These are phyloP conservation scores for Vigna mungo DNA, from an alignment of 306 rosid species.

Conservation along the genomic window DNA sequence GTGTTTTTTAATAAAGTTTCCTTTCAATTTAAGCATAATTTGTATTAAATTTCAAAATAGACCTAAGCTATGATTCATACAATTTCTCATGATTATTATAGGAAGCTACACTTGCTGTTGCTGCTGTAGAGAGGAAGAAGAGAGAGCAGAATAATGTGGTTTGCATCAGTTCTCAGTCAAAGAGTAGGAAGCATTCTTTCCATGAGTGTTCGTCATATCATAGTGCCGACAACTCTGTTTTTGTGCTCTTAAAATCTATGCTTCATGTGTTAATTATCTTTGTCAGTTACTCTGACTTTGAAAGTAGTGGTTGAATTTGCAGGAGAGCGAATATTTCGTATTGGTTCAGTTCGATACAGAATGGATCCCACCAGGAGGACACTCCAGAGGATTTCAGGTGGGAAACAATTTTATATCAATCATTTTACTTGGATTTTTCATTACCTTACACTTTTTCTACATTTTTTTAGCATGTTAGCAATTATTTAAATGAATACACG, in stretches of 20 bases:
- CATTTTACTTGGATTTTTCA: slow-evolving; percentile 18
- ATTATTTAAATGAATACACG: slow-evolving; percentile 9
- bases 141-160: slow-evolving; percentile 72
- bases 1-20: slow-evolving; percentile 16
- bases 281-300: slow-evolving; percentile 46
- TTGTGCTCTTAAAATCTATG: slow-evolving; percentile 12
- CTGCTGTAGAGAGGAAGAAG: slow-evolving; percentile 88
- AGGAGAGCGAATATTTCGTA: slow-evolving; percentile 83
- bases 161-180: slow-evolving; percentile 55
- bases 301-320: slow-evolving; percentile 51
- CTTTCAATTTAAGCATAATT: slow-evolving; percentile 27
- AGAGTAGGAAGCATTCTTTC: slow-evolving; percentile 66
- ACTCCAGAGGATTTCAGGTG: slow-evolving; percentile 88
- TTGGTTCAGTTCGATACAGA: slow-evolving; percentile 74
- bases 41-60: slow-evolving; percentile 32
- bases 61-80: slow-evolving; percentile 1
- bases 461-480: slow-evolving; percentile 31
- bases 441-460: slow-evolving; percentile 27
- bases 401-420: slow-evolving; percentile 21
- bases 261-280: slow-evolving; percentile 30
- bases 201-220: slow-evolving; percentile 55
- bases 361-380: slow-evolving; percentile 91
- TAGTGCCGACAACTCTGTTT: slow-evolving; percentile 30
- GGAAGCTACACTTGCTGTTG: slow-evolving; percentile 98
- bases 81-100: slow-evolving; percentile 48